Conservation (phyloP, 192 early-diverging fungal genomes). For the Neocallimastix lanati region DNA sequence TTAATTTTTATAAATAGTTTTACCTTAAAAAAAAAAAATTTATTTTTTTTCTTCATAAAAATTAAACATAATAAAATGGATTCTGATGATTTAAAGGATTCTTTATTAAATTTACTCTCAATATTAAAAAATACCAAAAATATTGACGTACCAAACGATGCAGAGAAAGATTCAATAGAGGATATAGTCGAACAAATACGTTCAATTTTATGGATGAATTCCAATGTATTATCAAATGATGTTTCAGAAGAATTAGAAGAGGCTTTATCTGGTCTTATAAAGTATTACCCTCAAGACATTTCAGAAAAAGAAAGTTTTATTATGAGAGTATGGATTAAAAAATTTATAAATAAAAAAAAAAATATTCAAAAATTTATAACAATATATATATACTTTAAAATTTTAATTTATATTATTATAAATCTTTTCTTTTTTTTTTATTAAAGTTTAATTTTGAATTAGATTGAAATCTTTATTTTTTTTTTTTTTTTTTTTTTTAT, state of each 20-base stretch:
- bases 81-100: background rate
- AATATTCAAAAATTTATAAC: too few species aligned
- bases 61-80: too few species aligned
- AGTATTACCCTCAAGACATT: background rate
- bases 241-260: background rate
- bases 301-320: background rate
- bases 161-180: background rate
- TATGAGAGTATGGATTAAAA: background rate
- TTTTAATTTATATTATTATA: too few species aligned
- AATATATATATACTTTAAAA: too few species aligned
- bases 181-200: background rate
- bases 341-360: too few species aligned
- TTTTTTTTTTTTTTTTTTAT: too few species aligned
- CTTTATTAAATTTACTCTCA: background rate
- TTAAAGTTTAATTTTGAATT: too few species aligned
- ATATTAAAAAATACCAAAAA: background rate
- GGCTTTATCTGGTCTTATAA: background rate
- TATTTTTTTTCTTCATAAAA: too few species aligned
- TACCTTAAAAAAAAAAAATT: too few species aligned
- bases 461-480: too few species aligned
- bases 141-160: background rate
- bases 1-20: too few species aligned
- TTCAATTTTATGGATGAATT: background rate
- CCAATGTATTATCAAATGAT: background rate
- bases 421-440: too few species aligned